Evolutionary conservation across 164 flowering plant genomes (phyloP).

Genomic region (Stephania japonica): DNA sequence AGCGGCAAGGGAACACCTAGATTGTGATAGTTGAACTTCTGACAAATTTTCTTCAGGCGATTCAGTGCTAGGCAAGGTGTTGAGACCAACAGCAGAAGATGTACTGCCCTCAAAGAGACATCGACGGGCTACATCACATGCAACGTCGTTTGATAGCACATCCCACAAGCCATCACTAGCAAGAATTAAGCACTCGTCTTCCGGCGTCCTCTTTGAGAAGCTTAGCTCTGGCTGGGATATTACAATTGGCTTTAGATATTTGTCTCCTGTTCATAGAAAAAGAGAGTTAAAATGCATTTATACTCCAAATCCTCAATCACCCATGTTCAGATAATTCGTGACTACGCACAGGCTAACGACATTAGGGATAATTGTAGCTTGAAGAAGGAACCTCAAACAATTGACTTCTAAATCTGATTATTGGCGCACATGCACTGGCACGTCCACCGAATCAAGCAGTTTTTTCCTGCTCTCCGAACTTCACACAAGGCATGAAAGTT

Average conservation of each 20-base stretch:
- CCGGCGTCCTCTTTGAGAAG: conserved; percentile 31
- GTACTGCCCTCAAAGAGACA: conserved; percentile 31
- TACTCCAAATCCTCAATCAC: not conserved
- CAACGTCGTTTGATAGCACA: conserved; percentile 42
- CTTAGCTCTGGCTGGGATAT: conserved; percentile 51
- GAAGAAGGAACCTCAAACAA: too few species aligned
- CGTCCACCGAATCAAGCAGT: not conserved
- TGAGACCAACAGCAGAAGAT: not conserved
- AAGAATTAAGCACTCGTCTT: conserved; percentile 52
- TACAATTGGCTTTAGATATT: conserved; percentile 41
- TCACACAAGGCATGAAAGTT: not conserved
- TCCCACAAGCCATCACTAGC: conserved; percentile 77
- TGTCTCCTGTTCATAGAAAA: conserved; percentile 36
- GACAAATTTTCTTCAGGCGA: conserved; percentile 6
- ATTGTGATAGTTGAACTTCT: conserved; percentile 13
- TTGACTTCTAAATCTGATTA: too few species aligned
- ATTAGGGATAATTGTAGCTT: too few species aligned
- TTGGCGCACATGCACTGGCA: too few species aligned
- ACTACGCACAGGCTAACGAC: too few species aligned
- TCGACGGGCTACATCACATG: conserved; percentile 32
- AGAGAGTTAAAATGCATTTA: not conserved
- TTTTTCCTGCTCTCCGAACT: not conserved
- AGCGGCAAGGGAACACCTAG: conserved; percentile 41
- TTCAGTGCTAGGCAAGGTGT: not conserved
- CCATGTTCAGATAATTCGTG: not conserved